Conservation (phyloP, 208 protist genomes). For the Trichomonas tenax region DNA sequence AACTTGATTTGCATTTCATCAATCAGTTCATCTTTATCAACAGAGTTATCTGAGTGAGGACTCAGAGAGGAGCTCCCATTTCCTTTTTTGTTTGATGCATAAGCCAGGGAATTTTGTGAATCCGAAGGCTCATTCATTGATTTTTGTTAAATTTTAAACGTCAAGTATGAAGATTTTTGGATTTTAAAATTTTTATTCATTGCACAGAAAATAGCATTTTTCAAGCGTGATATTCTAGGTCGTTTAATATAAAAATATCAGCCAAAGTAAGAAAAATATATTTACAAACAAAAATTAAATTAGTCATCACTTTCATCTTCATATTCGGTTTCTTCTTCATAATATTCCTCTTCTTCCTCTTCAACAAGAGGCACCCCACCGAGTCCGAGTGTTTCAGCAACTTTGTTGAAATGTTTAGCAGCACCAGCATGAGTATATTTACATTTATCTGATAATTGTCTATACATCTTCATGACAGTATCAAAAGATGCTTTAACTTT, state of each 20-base stretch:
- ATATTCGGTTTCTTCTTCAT: neutral
- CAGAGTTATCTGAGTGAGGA: neutral
- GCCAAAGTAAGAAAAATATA: no score
- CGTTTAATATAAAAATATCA: no score
- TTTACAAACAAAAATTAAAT: neutral
- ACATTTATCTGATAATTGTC: neutral
- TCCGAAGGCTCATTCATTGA: neutral
- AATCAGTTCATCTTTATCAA: neutral
- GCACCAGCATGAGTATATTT: neutral
- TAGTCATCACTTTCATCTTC: neutral
- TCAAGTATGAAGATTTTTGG: no score
- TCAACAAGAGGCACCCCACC: neutral
- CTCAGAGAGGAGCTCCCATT: neutral
- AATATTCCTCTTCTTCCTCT: neutral
- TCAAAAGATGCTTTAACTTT: neutral
- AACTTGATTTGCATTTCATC: constrained; percentile 5
- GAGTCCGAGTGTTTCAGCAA: neutral
- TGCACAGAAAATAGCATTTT: no score
- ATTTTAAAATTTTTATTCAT: no score
- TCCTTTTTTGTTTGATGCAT: neutral
- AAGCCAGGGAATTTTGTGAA: neutral
- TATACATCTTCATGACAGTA: neutral
- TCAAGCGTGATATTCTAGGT: no score
- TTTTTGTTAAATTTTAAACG: no score
- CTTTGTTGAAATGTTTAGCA: neutral